Conservation (phyloP, 192 early-diverging fungal species). For the Helicostylum pulchrum region DNA sequence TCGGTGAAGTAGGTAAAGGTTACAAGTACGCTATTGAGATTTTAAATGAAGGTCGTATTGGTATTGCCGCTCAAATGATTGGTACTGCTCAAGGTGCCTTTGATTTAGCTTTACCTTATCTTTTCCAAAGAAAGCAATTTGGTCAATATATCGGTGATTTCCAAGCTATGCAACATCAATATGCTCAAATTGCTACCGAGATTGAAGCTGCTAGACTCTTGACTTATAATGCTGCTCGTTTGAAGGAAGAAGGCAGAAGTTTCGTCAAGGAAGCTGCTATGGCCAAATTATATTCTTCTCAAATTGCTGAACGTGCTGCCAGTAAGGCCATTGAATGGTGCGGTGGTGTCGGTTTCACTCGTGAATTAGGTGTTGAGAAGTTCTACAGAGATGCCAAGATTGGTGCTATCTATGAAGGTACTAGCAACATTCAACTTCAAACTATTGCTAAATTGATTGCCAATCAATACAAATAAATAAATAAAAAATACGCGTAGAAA, state of each 20-base stretch:
- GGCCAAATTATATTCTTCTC: conserved; percentile 95
- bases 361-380: conserved; percentile 74
- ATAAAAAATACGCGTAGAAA: no score
- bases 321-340: conserved; percentile 94
- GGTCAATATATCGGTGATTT: conserved; percentile 79
- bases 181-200: conserved; percentile 79
- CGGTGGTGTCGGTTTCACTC: conserved; percentile 96
- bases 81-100: conserved; percentile 93
- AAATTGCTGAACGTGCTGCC: conserved; percentile 86
- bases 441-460: conserved; percentile 70
- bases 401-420: conserved; percentile 95
- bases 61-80: conserved; percentile 54
- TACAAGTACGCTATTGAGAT: conserved; percentile 99
- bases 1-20: conserved; percentile 93
- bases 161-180: conserved; percentile 67
- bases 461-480: conserved; percentile 32
- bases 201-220: conserved; percentile 96
- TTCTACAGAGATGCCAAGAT: conserved; percentile 97
- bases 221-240: conserved; percentile 94
- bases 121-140: conserved; percentile 96
- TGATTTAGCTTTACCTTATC: conserved; percentile 85
- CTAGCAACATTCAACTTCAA: conserved; percentile 95
- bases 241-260: conserved; percentile 88
- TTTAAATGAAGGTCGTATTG: conserved; percentile 95
- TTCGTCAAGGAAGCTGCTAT: conserved; percentile 98